Evolutionary conservation across 2,329 filamentous ascomycete species (phyloP).

Genomic region (Alternaria postmessia): DNA sequence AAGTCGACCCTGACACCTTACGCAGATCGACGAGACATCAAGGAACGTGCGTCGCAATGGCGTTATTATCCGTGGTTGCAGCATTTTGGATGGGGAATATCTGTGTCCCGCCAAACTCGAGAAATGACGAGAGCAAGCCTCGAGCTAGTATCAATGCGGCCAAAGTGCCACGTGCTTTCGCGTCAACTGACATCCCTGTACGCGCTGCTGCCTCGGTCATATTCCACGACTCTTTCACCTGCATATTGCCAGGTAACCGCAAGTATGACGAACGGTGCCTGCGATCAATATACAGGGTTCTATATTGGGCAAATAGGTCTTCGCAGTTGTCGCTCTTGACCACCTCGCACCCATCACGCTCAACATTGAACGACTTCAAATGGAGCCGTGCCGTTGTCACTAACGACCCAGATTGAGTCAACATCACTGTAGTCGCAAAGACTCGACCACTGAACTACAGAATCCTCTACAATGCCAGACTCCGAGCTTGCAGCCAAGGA

Average conservation of each 20-base stretch:
- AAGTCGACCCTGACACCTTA: slow-evolving; percentile 25
- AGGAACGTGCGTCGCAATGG: slow-evolving; percentile 26
- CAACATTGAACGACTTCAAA: slow-evolving; percentile 1
- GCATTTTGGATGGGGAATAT: slow-evolving; percentile 32
- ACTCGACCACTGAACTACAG: neutral
- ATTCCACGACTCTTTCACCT: slow-evolving; percentile 11
- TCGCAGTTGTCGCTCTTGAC: neutral
- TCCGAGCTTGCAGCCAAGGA: slow-evolving; percentile 37
- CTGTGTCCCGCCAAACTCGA: slow-evolving; percentile 14
- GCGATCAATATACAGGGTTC: slow-evolving; percentile 13
- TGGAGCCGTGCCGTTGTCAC: neutral
- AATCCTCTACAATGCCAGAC: slow-evolving; percentile 28
- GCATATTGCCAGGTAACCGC: slow-evolving; percentile 5
- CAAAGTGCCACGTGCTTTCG: slow-evolving; percentile 30
- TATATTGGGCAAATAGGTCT: neutral
- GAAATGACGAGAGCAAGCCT: slow-evolving; percentile 21
- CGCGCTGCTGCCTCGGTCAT: slow-evolving; percentile 26
- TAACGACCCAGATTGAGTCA: neutral
- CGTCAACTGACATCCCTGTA: slow-evolving; percentile 20
- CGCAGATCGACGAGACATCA: slow-evolving; percentile 23
- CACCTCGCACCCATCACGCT: neutral
- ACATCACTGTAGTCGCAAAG: neutral
- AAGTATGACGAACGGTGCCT: neutral
- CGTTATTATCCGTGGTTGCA: slow-evolving; percentile 41
- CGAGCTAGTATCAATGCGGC: slow-evolving; percentile 23